Percentiles rank a stretch among this genome's conserved stretches.
Evolutionary conservation across 495 filamentous ascomycete genomes (phyloP).

Genomic region (Hypoxylon crocopeplum): DNA sequence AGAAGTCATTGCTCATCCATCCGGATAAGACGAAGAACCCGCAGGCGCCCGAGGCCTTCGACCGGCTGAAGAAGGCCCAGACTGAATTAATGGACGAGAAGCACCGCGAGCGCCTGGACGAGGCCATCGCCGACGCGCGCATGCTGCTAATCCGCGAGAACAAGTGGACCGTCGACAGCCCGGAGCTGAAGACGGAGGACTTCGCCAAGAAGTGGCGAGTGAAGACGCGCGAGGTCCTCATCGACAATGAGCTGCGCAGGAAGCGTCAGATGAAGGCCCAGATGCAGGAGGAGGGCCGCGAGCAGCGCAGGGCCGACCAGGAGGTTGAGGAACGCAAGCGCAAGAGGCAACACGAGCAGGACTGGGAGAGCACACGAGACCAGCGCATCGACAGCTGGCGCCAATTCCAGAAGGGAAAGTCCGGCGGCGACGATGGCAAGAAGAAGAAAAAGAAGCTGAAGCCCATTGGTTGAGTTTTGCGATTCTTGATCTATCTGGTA

Average conservation of each 20-base stretch:
- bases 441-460: constrained; percentile 94
- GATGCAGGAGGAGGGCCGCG: constrained; percentile 94
- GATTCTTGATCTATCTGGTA: neutral
- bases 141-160: constrained; percentile 91
- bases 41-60: constrained; percentile 91
- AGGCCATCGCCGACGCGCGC: constrained; percentile 94
- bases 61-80: constrained; percentile 94
- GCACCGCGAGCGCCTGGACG: constrained; percentile 82
- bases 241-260: constrained; percentile 88
- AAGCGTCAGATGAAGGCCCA: constrained; percentile 89
- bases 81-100: constrained; percentile 93
- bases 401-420: constrained; percentile 80
- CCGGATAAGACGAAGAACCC: constrained; percentile 97
- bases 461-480: constrained; percentile 54
- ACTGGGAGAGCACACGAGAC: constrained; percentile 93
- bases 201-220: constrained; percentile 86
- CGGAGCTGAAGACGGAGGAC: constrained; percentile 80
- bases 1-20: constrained; percentile 97
- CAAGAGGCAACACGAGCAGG: constrained; percentile 89
- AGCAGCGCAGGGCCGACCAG: constrained; percentile 86
- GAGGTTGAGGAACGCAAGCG: constrained; percentile 86
- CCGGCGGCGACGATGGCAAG: constrained; percentile 63
- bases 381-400: constrained; percentile 94
- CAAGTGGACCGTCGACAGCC: constrained; percentile 88
- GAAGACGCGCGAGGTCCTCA: constrained; percentile 89